A percentile compares a stretch with the other conserved stretches of the same genome.
Evolutionary conservation across 805 yeast species (phyloP).

Genomic region (Lipomyces orientalis): DNA sequence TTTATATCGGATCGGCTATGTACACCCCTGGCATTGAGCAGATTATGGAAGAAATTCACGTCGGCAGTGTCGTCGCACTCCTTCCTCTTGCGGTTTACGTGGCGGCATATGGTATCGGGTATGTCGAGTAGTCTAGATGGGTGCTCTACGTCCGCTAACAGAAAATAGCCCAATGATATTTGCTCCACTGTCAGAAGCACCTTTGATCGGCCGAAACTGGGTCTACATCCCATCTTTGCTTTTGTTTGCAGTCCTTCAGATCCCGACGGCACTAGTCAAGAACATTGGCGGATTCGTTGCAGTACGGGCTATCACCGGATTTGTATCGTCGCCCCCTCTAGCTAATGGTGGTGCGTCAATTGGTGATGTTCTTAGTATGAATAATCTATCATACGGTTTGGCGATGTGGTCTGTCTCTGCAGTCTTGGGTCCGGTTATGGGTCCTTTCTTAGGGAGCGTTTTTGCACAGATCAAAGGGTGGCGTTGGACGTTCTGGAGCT

Average conservation of each 20-base stretch:
- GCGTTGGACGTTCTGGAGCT: slow-evolving; percentile 48
- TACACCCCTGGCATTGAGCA: slow-evolving; percentile 58
- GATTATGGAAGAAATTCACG: slow-evolving; percentile 53
- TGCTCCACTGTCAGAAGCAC: slow-evolving; percentile 64
- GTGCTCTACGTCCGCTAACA: background rate
- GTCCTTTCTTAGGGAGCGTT: slow-evolving; percentile 62
- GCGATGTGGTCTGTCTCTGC: slow-evolving; percentile 3
- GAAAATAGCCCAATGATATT: slow-evolving; percentile 59
- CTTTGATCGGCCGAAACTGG: slow-evolving; percentile 59
- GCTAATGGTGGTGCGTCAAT: slow-evolving; percentile 65
- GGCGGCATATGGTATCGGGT: slow-evolving; percentile 63
- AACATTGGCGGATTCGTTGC: slow-evolving; percentile 58
- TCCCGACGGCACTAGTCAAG: slow-evolving; percentile 57
- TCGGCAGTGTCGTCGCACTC: slow-evolving; percentile 53
- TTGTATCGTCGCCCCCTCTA: slow-evolving; percentile 63
- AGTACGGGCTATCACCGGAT: slow-evolving; percentile 60
- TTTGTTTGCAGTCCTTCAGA: slow-evolving; percentile 56
- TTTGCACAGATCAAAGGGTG: slow-evolving; percentile 53
- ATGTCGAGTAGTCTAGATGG: slow-evolving; percentile 43
- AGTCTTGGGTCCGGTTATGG: slow-evolving; percentile 55
- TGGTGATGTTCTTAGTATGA: slow-evolving; percentile 53
- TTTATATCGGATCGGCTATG: slow-evolving; percentile 63
- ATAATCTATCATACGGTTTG: slow-evolving; percentile 51
- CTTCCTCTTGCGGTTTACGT: slow-evolving; percentile 62
- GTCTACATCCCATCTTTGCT: slow-evolving; percentile 55